phyloP scores from a whole-genome alignment of 2,329 filamentous ascomycete genomes.

The Colletotrichum somersetense region DNA sequence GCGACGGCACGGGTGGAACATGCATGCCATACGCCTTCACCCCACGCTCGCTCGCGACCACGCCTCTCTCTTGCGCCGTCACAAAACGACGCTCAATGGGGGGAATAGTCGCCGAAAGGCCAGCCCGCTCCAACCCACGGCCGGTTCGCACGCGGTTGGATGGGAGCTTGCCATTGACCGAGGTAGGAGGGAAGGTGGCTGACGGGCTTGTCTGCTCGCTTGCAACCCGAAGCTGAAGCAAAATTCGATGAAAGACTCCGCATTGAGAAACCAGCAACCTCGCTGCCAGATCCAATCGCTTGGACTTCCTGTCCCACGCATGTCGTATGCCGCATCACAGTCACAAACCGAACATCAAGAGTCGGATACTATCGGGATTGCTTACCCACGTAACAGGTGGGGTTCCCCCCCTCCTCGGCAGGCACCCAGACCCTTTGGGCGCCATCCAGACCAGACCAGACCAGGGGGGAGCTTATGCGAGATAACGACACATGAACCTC shows the following conservation, averaged over 20 bases:
- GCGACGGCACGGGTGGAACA: slow-evolving; percentile 19
- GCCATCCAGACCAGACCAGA: slow-evolving; percentile 6
- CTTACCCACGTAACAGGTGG: slow-evolving; percentile 22
- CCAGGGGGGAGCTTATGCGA: slow-evolving; percentile 24
- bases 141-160: slow-evolving; percentile 12
- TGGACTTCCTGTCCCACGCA: slow-evolving; percentile 23
- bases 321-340: slow-evolving; percentile 4
- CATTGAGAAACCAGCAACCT: slow-evolving; percentile 3
- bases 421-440: slow-evolving; percentile 27
- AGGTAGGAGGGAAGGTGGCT: slow-evolving; percentile 5
- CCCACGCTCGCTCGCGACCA: slow-evolving; percentile 15
- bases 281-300: slow-evolving; percentile 22
- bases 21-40: slow-evolving; percentile 21
- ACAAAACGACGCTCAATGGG: background rate
- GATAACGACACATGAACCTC: slow-evolving; percentile 37
- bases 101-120: background rate
- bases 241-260: slow-evolving; percentile 1
- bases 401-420: slow-evolving; percentile 8
- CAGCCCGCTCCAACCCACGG: slow-evolving; percentile 3
- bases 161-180: slow-evolving; percentile 12
- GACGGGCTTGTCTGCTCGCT: slow-evolving; percentile 18
- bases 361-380: slow-evolving; percentile 38
- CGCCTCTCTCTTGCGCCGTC: background rate
- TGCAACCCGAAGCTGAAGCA: slow-evolving; percentile 2
- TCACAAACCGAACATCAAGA: background rate